These are phyloP conservation scores for Fusarium ambrosium DNA, from an alignment of 2,329 filamentous ascomycete genomes.

Conservation along the genomic window DNA sequence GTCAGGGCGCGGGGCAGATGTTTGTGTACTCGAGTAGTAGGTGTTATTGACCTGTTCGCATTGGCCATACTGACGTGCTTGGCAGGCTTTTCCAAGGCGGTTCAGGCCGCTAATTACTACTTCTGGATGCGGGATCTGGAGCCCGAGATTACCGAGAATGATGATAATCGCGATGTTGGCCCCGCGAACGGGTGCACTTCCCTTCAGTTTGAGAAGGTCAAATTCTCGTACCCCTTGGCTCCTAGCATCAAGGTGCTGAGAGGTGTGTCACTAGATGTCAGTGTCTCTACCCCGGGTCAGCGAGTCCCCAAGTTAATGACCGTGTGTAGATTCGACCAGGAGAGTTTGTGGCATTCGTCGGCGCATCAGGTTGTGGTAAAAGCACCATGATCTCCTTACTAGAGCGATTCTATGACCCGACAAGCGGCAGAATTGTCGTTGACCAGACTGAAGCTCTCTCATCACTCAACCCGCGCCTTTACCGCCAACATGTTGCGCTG, in stretches of 20 bases:
- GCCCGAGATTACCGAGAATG: constrained; percentile 43
- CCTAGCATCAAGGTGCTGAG: constrained; percentile 54
- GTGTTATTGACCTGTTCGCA: neutral
- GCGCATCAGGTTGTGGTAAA: constrained; percentile 64
- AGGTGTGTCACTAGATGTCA: constrained; percentile 50
- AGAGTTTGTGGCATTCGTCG: constrained; percentile 66
- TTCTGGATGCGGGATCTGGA: constrained; percentile 58
- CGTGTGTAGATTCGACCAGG: constrained; percentile 53
- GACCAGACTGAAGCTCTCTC: neutral
- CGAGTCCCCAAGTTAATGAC: neutral
- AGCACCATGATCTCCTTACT: constrained; percentile 68
- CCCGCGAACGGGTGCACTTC: constrained; percentile 46
- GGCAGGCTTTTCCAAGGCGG: constrained; percentile 59
- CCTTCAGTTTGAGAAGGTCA: constrained; percentile 65
- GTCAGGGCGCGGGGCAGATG: constrained; percentile 4
- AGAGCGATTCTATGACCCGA: constrained; percentile 58
- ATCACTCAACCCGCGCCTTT: constrained; percentile 61
- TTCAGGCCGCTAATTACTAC: constrained; percentile 60
- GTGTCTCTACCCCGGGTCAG: neutral
- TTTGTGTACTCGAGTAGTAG: neutral
- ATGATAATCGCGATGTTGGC: constrained; percentile 46
- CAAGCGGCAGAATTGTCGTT: constrained; percentile 56
- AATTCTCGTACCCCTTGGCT: constrained; percentile 71
- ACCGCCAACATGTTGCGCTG: constrained; percentile 63
- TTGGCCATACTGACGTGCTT: constrained; percentile 42